Evolutionary conservation across 495 filamentous ascomycete genomes (phyloP), one percentile per base, ranked within the genome.

Genomic region (Aspergillus sparsus): DNA sequence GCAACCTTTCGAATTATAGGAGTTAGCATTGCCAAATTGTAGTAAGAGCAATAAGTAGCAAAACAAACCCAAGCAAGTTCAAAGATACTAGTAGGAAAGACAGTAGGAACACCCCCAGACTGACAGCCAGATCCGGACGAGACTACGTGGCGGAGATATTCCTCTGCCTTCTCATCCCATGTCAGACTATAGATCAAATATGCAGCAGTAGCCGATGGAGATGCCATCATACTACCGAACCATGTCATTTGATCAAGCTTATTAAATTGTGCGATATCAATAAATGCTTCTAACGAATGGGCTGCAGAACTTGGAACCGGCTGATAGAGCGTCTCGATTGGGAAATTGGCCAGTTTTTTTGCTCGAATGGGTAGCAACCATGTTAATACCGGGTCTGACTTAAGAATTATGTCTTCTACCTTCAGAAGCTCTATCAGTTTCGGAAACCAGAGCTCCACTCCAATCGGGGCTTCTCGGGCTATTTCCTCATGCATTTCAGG

Each of bases 271-370:
- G 81, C 54, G 12, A 67, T 67, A 10, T 76, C 80, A 5, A 77
- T 68, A 45, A 81, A 78, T 3, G 78, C 74, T 50, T 83, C 80
- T 5, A 83, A 63, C 2, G 78, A 80, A 53, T 83, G 77, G n/a
- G 78, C 57, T 1, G 70, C 60, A 0, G 77, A 74, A 1, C 65
- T 66, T 33, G 66, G 66, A 10, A 64, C 34, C 9, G 60, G 54
- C 7, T 62, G 63, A 50, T 75, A 80, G 6, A 80, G 68, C 39
- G 53, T 47, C 7, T 65, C 55, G 2, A 64, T 55, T 4, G 65
- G 55, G 45, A 76, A 69, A 13, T 64, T 65, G 1, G 65, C 36
- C 11, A 76, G 12, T 52, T 77, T 75, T 31, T 66, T 41, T 12
- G 15, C 44, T 2, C 44, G 13, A 9, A 46, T 46, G 2, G 44